Evolutionary conservation across 768 basidiomycete species (phyloP), one percentile per base, ranked within the genome.

Genomic region (Leucocoprinus sp.): DNA sequence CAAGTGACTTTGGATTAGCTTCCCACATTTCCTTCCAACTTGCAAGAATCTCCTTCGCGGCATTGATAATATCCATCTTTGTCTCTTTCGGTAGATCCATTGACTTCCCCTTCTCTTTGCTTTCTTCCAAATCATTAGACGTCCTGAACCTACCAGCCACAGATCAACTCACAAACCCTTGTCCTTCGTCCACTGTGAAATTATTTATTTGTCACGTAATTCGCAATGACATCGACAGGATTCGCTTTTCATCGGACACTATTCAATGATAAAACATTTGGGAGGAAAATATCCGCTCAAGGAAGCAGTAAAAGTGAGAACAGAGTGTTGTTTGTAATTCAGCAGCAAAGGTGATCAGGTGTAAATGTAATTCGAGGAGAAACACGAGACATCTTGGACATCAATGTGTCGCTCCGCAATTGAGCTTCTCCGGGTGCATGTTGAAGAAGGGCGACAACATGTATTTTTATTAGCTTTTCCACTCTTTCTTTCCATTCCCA

Each of bases 161-260:
- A 48, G 93, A 81, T 21, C 96, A 67, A 44, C 79, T 72, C 2
- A 84, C 81, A 4, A 95, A 68, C 0, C 93, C 90, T 1, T 93
- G 91, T 57, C 93, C 91, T 50, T 82, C 84, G 54, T 88, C 82
- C 11, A 93, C 78, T 1, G 88, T 82, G 12, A 88, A 78, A 71
- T 28, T 76, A 72, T n/a, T 80, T 67, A 39, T 80, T 74, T 56
- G 75, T 78, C 28, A 85, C 75, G 53, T 84, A 84, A 22, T 67
- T 62, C 1, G 84, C 80, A 35, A 92, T 63, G 2, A 83, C 76
- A 49, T 92, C 88, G 44, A 92, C 74, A 0, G 87, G 83, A 54
- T 88, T 81, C 5, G 73, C 68, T 51, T 76, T 76, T 3, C 69
- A 61, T 17, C 75, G 67, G 22, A 57, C 63, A 3, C 66, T 60